phyloP scores from a whole-genome alignment of 257 asterid species.

The Rehmannia glutinosa region DNA sequence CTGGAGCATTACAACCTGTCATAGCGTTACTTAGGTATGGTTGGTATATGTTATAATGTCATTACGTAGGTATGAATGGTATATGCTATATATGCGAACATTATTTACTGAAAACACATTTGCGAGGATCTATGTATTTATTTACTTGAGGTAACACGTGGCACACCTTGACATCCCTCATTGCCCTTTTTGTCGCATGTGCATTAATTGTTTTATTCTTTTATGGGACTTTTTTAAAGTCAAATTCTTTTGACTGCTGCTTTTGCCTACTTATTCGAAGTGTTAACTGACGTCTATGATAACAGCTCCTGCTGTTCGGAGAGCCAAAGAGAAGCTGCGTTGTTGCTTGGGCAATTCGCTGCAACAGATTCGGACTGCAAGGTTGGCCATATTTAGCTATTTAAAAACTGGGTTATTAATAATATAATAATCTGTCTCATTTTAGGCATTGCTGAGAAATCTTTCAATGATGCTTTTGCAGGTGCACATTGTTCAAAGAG shows the following conservation, averaged over 20 bases:
- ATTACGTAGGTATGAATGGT: slow-evolving; percentile 40
- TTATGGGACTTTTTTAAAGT: not conserved
- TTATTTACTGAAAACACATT: not conserved
- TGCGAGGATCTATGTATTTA: not conserved
- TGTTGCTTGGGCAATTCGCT: slow-evolving; percentile 80
- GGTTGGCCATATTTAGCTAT: slow-evolving; percentile 37
- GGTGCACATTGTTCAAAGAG: slow-evolving; percentile 84
- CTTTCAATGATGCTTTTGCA: slow-evolving; percentile 20
- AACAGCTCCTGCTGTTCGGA: slow-evolving; percentile 71
- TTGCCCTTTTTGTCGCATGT: not conserved
- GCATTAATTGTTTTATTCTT: not conserved
- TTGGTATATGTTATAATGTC: not conserved
- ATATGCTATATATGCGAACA: not conserved
- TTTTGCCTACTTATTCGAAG: slow-evolving; percentile 12
- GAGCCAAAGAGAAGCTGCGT: slow-evolving; percentile 85
- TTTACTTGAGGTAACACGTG: too few relatives aligned
- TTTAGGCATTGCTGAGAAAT: not conserved
- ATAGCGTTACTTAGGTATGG: slow-evolving; percentile 63
- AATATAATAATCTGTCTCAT: not conserved
- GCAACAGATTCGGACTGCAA: slow-evolving; percentile 76
- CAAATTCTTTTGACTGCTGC: not conserved
- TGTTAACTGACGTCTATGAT: slow-evolving; percentile 1
- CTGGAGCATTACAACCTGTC: slow-evolving; percentile 86
- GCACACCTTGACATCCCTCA: too few relatives aligned
- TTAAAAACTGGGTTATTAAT: not conserved